Evolutionary conservation across 2,329 filamentous ascomycete genomes (phyloP), one percentile per base, ranked within the genome.

Genomic region (Sclerotinia trifoliorum): DNA sequence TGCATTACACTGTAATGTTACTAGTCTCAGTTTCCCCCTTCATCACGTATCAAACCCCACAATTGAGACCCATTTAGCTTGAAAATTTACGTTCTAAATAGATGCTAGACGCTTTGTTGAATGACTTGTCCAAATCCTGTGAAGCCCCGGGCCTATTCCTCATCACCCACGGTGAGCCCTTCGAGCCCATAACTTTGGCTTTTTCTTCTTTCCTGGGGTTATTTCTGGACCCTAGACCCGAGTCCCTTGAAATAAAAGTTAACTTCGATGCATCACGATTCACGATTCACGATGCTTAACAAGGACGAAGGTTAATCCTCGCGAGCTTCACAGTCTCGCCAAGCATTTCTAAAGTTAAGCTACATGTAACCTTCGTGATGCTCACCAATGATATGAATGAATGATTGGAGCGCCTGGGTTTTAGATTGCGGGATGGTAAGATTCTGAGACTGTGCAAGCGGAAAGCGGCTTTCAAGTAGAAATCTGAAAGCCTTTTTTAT

Each of bases 381-480:
- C 13, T 39, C 46, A 24, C 11, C 49, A 48, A 35, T 19, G 46
- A 39, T 35, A 39, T 24, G 39, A 51, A 24, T 35, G 13, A 19
- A 51, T 26, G 52, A 65, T 65, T 65, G 63, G 52, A 49, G 63
- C 63, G 63, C 60, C 46, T 63, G 46, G n/a, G n/a, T 21, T 26
- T 62, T 39, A 19, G 15, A 39, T 17, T 51, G 46, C 17, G n/a
- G 32, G 24, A 44, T 32, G 13, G 32, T 62, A 46, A 52, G 46
- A 46, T 24, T 62, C 32, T 61, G 54, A 57, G 24, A 66, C 42
- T 61, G 13, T 13, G 44, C 21, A 29, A 62, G 44, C 65, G 65
- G 65, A 21, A 62, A 67, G 48, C 46, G 54, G 46, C 24, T 35
- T 52, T 48, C 52, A 29, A 46, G 44, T 49, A 60, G 52, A 66